Base-by-base conservation (phyloP, 2,329 filamentous ascomycete species). In the Celoporthe dispersa region DNA sequence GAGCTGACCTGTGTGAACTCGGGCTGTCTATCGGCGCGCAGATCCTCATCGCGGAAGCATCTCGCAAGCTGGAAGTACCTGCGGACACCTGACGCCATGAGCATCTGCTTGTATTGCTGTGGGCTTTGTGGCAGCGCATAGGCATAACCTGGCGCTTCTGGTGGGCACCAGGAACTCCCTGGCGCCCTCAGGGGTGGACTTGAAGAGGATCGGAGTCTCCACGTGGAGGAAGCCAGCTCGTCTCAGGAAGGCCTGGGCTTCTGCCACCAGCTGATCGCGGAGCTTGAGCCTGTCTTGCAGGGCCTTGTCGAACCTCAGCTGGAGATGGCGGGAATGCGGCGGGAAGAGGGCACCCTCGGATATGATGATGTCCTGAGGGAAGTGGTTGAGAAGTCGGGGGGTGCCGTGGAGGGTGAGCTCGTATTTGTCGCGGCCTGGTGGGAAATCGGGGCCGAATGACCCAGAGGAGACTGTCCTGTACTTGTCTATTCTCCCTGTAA, bases 101-200 rank as follows among this genome's bases (percentile, higher is more conserved):
- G 86, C 1, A 98, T 93, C 82, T 99, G 96, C 82, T 99, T 99
- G 79, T 98, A 99, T 79, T 99, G 96, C 79, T 99, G 96, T 0
- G 96, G 96, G 74, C 95, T 98, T 79, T 99, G 97, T 0, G 94
- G 94, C 28, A 99, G 84, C 11, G 96, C 96, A 79, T 98, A 99
- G 3, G 93, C 94, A 71, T 90, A 83, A 0, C 93, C 94, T 1
- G 85, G 86, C 48, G n/a, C 86, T 87, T 37, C 96, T 86, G 0
- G 94, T 97, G 0, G 96, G 96, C 5, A 99, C 95, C 7, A 99
- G 80, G 73, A 99, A 99, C 79, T 99, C 96, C 64, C 95, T 87
- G 1, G 96, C 97, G 0, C 96, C 96, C 81, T 99, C 96, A 0
- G 96, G 94, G 0, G 96, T 99, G 0, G 96, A 98, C 80, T 98